phyloP scores from a whole-genome alignment of 352 stramenopile species.

The Globisporangium echinulatum region DNA sequence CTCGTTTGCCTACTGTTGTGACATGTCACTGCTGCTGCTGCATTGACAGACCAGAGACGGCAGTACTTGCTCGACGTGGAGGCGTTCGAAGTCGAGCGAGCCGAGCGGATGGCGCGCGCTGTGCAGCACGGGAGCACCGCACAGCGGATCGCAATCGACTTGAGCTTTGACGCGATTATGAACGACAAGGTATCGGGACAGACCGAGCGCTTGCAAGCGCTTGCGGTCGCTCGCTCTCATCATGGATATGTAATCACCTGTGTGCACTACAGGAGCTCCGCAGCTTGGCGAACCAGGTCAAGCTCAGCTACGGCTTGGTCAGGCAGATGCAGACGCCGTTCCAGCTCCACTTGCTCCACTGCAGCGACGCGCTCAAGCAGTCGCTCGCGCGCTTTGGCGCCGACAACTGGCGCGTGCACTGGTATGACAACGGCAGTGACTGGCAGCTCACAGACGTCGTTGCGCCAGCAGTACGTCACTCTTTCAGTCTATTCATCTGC shows the following conservation, averaged over 20 bases:
- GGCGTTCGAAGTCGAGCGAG: conserved; percentile 21
- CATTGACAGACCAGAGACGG: conserved; percentile 36
- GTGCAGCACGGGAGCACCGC: conserved; percentile 13
- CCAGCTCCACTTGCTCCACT: conserved; percentile 54
- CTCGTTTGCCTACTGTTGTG: background rate
- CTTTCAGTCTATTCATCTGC: too few species aligned
- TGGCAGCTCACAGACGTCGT: conserved; percentile 31
- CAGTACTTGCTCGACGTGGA: conserved; percentile 40
- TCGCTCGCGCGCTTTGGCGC: conserved; percentile 60
- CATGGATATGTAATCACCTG: too few species aligned
- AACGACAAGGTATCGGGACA: conserved; percentile 47
- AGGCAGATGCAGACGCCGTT: conserved; percentile 66
- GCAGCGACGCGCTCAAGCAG: conserved; percentile 33
- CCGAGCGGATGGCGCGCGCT: conserved; percentile 25
- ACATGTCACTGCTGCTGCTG: background rate
- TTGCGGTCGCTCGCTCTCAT: too few species aligned
- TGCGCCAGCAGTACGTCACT: conserved; percentile 12
- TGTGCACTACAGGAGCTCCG: conserved; percentile 34
- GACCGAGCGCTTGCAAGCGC: too few species aligned
- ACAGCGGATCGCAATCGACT: conserved; percentile 55
- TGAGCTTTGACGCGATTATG: conserved; percentile 77
- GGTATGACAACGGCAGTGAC: conserved; percentile 20
- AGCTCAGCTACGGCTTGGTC: conserved; percentile 59
- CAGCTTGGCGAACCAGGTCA: conserved; percentile 72
- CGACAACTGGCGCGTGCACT: conserved; percentile 54